Evolutionary conservation across 176 grass and related monocot species (phyloP).

Genomic region (Canna indica): DNA sequence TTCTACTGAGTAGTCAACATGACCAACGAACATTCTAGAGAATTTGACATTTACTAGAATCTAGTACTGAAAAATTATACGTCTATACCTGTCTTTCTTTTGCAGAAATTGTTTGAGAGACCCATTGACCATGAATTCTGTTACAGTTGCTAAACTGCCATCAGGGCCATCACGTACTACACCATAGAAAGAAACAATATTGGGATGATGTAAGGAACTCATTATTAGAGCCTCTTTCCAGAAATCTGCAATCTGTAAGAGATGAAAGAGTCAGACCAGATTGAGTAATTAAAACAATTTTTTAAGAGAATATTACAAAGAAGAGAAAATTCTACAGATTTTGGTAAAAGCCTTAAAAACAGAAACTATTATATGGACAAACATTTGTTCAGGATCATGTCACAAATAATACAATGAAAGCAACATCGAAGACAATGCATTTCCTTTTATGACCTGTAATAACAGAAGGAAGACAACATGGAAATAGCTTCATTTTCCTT

Average conservation of each 20-base stretch:
- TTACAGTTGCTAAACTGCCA: constrained; percentile 85
- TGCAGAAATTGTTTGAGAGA: constrained; percentile 94
- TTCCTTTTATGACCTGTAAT: no score
- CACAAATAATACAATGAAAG: no score
- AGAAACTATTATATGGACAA: no score
- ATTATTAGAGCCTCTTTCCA: constrained; percentile 93
- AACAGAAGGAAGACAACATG: neutral
- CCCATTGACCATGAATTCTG: constrained; percentile 97
- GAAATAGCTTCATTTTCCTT: neutral
- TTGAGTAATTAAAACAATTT: constrained; percentile 8
- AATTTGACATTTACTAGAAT: neutral
- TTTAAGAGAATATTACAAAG: neutral
- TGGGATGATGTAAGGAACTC: constrained; percentile 94
- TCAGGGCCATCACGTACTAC: constrained; percentile 95
- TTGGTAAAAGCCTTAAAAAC: neutral
- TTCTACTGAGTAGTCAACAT: neutral
- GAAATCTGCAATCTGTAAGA: constrained; percentile 85
- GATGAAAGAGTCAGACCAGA: constrained; percentile 20
- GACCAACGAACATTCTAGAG: no score
- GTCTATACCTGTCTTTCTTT: constrained; percentile 90
- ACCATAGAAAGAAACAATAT: constrained; percentile 96
- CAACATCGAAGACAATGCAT: no score
- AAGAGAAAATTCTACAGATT: neutral
- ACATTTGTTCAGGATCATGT: neutral
- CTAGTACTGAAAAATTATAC: constrained; percentile 22